These are phyloP conservation scores for Niveomyces coronatus DNA, from an alignment of 2,329 filamentous ascomycete species.

Conservation along the genomic window DNA sequence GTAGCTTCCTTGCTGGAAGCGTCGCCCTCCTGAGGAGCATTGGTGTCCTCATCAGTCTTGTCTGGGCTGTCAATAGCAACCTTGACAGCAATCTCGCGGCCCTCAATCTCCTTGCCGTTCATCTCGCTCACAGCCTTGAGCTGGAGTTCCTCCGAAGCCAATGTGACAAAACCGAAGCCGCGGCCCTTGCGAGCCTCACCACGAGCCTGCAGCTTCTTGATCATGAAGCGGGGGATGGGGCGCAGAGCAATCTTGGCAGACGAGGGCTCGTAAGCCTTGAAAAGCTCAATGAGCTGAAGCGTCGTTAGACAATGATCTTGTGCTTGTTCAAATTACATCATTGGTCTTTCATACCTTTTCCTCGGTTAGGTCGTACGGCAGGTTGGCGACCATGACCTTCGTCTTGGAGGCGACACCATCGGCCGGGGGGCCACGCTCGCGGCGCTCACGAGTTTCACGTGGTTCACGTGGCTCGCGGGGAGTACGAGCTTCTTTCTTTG, in stretches of 20 bases:
- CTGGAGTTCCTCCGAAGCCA: slow-evolving; percentile 90
- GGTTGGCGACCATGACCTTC: slow-evolving; percentile 99
- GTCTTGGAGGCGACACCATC: slow-evolving; percentile 98
- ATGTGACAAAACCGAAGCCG: slow-evolving; percentile 96
- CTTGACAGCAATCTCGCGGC: slow-evolving; percentile 98
- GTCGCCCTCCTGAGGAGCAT: slow-evolving; percentile 36
- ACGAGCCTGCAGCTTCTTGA: slow-evolving; percentile 98
- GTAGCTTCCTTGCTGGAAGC: slow-evolving; percentile 32
- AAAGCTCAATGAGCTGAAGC: slow-evolving; percentile 87
- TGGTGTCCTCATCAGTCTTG: slow-evolving; percentile 84
- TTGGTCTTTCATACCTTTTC: slow-evolving; percentile 66
- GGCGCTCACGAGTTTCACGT: slow-evolving; percentile 59
- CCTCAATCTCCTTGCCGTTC: slow-evolving; percentile 99
- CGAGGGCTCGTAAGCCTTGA: slow-evolving; percentile 80
- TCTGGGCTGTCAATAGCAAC: slow-evolving; percentile 98
- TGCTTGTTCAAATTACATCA: not conserved
- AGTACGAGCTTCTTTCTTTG: slow-evolving; percentile 42
- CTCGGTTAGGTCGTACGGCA: slow-evolving; percentile 95
- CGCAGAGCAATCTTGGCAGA: slow-evolving; percentile 98
- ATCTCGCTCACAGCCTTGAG: slow-evolving; percentile 96
- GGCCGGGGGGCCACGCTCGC: slow-evolving; percentile 88
- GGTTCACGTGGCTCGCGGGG: slow-evolving; percentile 50
- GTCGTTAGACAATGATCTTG: slow-evolving; percentile 9
- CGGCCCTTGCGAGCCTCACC: slow-evolving; percentile 98
- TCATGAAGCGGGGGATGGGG: slow-evolving; percentile 98